A percentile compares a stretch with the other conserved stretches of the same genome.
Evolutionary conservation across 2,329 filamentous ascomycete species (phyloP).

Genomic region (Alternaria brassicicola): DNA sequence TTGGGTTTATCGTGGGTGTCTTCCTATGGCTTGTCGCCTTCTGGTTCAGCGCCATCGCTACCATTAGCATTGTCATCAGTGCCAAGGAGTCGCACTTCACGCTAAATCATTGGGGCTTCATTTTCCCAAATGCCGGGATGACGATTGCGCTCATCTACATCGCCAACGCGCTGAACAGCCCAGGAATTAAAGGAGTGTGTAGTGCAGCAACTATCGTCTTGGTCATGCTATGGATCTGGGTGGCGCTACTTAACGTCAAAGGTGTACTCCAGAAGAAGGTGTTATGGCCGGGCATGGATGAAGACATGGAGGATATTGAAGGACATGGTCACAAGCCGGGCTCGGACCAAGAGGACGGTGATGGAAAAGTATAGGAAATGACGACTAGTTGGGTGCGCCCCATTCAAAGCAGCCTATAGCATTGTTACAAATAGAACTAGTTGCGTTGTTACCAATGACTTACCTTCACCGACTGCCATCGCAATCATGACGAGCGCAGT

Average conservation of each 20-base stretch:
- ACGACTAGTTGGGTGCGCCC: background rate
- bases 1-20: constrained; percentile 52
- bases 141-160: constrained; percentile 61
- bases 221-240: constrained; percentile 61
- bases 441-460: background rate
- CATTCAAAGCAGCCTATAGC: background rate
- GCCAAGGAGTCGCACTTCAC: constrained; percentile 48
- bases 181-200: constrained; percentile 59
- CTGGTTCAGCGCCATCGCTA: constrained; percentile 57
- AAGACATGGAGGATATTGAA: constrained; percentile 56
- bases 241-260: constrained; percentile 56
- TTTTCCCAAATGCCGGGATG: constrained; percentile 68
- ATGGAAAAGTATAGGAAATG: background rate
- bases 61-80: constrained; percentile 46
- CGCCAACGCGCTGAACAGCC: constrained; percentile 59
- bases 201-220: constrained; percentile 62
- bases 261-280: constrained; percentile 57
- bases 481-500: background rate
- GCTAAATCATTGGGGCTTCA: constrained; percentile 61
- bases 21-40: constrained; percentile 58
- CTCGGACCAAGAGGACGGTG: constrained; percentile 10
- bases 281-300: constrained; percentile 65
- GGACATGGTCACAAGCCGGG: constrained; percentile 16
- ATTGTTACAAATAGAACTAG: background rate
- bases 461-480: background rate